Evolutionary conservation across 306 rosid species (phyloP).

Genomic region (Purshia tridentata): DNA sequence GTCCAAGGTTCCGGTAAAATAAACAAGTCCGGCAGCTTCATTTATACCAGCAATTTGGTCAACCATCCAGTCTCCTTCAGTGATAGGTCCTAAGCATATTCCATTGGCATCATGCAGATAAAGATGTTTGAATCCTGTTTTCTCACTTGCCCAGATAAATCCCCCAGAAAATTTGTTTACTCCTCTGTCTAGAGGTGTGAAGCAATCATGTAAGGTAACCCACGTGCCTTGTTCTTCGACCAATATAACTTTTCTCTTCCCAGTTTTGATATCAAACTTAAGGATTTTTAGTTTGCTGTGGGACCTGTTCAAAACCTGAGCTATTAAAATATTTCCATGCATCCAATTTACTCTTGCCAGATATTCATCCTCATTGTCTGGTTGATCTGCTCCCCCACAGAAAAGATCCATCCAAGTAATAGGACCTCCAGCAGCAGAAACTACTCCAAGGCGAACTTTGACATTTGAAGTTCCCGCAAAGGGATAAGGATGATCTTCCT

Average conservation of each 20-base stretch:
- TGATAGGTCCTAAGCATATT: constrained; percentile 71
- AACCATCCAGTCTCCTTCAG: constrained; percentile 98
- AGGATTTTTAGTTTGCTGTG: constrained; percentile 70
- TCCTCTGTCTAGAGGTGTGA: constrained; percentile 79
- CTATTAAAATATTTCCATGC: constrained; percentile 66
- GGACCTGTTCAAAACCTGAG: constrained; percentile 84
- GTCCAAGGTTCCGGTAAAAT: constrained; percentile 85
- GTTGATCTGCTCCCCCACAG: constrained; percentile 58
- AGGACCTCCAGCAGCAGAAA: constrained; percentile 67
- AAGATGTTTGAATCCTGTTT: constrained; percentile 89
- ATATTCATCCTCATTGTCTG: constrained; percentile 70
- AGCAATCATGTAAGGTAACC: constrained; percentile 87
- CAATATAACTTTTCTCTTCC: constrained; percentile 56
- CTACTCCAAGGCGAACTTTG: constrained; percentile 82
- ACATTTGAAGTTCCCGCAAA: constrained; percentile 93
- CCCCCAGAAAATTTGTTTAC: constrained; percentile 70
- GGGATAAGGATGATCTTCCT: constrained; percentile 97
- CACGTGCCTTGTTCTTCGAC: constrained; percentile 72
- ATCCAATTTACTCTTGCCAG: constrained; percentile 94
- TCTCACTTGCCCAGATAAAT: constrained; percentile 96
- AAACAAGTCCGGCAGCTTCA: constrained; percentile 74
- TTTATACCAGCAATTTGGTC: constrained; percentile 93
- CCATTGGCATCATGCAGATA: constrained; percentile 79
- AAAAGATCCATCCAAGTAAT: constrained; percentile 89
- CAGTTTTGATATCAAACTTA: constrained; percentile 72